Evolutionary conservation across 2,329 filamentous ascomycete species (phyloP), one percentile per base, ranked within the genome.

Genomic region (Arthrobotrys iridis): DNA sequence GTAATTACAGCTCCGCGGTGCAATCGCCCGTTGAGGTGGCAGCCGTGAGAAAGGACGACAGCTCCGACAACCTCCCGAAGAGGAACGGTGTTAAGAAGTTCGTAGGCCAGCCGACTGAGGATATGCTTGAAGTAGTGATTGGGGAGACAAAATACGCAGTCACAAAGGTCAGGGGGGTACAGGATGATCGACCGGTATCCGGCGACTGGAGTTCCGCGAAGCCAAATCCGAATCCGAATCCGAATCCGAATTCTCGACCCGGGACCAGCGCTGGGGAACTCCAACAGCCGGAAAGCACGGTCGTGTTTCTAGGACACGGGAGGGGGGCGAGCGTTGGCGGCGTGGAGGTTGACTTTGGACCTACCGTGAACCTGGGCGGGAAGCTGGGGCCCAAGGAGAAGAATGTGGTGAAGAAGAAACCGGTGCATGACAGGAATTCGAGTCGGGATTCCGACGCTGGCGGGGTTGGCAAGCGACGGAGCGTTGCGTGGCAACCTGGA

Each of bases 401-500:
- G 59, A 37, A 46, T 48, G 41, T 48, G 10, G 24, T 40, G 24
- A 37, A 26, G 52, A 20, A 11, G 43, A 24, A 43, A 45, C 22
- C 50, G 28, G 35, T 15, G 2, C 45, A 41, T 7, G 43, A 57
- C n/a, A 33, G 35, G 37, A 45, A 55, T 26, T 22, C 41, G 5
- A 33, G 50, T 40, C 28, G 50, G 24, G 28, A 64, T 41, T 22
- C 41, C 22, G 35, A 40, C 24, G 35, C 28, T 5, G 37, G 18
- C 3, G 57, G 63, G 59, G 62, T 46, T 24, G 62, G 48, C 13
- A 52, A 48, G 35, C 70, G 88, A 76, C 87, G 89, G 77, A 93
- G 87, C 78, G 84, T 95, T 77, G 85, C 90, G 3, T 97, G 93
- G 93, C 90, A 93, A 78, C 93, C 93, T 4, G 89, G 87, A 35